Evolutionary conservation across 2,329 filamentous ascomycete species (phyloP), one percentile per base, ranked within the genome.

Genomic region (Colletotrichum kahawae): DNA sequence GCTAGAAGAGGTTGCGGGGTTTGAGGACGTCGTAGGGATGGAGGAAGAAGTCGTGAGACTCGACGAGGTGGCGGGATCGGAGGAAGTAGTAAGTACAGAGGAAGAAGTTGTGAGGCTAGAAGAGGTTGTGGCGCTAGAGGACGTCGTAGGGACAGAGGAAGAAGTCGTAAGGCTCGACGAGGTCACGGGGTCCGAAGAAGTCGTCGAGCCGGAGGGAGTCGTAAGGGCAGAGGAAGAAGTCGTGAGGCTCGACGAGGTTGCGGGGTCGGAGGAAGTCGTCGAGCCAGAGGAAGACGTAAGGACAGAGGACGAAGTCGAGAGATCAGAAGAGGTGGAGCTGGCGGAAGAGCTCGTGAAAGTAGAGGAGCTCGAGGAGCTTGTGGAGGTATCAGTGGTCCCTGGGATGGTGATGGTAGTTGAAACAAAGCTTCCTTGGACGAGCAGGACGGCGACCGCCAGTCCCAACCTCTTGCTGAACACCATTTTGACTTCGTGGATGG

Each of bases 1-100:
- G 38, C 38, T 43, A 43, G 38, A 43, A 43, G 38, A 18, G 0
- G 1, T n/a, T 5, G 0, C 2, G 0, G 38, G 38, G 38, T 18
- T 43, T 2, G 38, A 43, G 18, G 38, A 43, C 18, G 38, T 10
- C 18, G 38, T 43, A 10, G n/a, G 9, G 38, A 43, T 1, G 18
- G 38, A 43, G 4, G 38, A 43, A 43, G 38, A n/a, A n/a, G 38
- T n/a, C 4, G 38, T 10, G 5, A 43, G 18, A 18, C 38, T 43
- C 0, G 38, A 43, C 18, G 38, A 43, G 9, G 18, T 43, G 10
- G 5, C 0, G 18, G 38, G 38, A 8, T n/a, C 13, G 1, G 34
- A 34, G 13, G 34, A 6, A 1, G 36, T 43, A 1, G 16, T 43
- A 2, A 5, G 38, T 4, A 43, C 8, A 38, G 36, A 38, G 16